Evolutionary conservation across 2,329 filamentous ascomycete species (phyloP).

Genomic region (Akanthomyces lecanii): DNA sequence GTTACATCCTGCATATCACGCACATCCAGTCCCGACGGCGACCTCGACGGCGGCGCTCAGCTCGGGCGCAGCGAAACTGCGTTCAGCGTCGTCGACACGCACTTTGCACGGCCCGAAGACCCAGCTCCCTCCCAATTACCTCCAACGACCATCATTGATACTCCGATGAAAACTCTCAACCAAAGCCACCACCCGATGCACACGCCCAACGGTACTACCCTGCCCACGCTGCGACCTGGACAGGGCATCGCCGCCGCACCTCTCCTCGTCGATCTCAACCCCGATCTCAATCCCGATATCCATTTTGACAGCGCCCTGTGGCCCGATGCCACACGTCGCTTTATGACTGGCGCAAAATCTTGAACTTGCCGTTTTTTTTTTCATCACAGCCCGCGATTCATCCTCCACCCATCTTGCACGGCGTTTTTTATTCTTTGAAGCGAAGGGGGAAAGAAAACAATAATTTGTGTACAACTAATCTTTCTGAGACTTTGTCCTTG

Average conservation of each 20-base stretch:
- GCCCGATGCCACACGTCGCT: slow-evolving; percentile 10
- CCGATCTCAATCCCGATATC: slow-evolving; percentile 6
- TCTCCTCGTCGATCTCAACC: background rate
- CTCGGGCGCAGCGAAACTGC: slow-evolving; percentile 14
- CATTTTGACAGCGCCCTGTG: slow-evolving; percentile 10
- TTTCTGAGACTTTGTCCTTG: background rate
- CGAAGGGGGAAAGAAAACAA: background rate
- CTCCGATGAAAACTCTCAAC: background rate
- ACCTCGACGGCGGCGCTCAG: slow-evolving; percentile 14
- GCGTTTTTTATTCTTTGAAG: background rate
- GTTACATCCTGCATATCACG: slow-evolving; percentile 9
- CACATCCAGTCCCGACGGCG: slow-evolving; percentile 12
- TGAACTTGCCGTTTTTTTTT: background rate
- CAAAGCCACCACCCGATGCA: background rate
- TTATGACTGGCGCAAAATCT: slow-evolving; percentile 11
- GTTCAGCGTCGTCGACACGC: slow-evolving; percentile 3
- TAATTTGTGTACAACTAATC: slow-evolving; percentile 8
- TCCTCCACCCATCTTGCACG: background rate
- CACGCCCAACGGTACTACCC: background rate
- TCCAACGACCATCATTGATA: background rate
- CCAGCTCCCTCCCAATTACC: background rate
- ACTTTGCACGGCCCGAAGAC: slow-evolving; percentile 1
- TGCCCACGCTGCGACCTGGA: background rate
- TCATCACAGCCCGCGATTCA: background rate
- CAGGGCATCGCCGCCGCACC: background rate